Conservation (phyloP, 2,329 filamentous ascomycete genomes). For the Triangularia verruculosa region DNA sequence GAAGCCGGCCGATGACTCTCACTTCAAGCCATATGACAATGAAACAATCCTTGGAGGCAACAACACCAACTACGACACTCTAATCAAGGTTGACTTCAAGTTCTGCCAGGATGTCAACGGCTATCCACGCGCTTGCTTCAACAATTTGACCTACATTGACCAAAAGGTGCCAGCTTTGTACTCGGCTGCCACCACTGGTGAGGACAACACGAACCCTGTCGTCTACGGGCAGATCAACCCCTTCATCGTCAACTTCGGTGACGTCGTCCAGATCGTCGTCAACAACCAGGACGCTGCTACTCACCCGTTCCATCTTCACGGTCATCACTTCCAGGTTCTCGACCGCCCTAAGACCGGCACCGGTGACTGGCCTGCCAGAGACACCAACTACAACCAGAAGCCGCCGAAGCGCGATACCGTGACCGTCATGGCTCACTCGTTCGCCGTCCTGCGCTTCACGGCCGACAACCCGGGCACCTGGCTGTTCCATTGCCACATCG, state of each 20-base stretch:
- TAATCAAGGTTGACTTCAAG: conserved; percentile 53
- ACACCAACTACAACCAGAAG: conserved; percentile 29
- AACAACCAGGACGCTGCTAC: conserved; percentile 48
- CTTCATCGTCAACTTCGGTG: conserved; percentile 38
- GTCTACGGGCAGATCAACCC: conserved; percentile 45
- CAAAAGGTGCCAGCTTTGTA: conserved; percentile 71
- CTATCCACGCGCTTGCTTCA: conserved; percentile 60
- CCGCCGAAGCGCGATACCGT: conserved; percentile 40
- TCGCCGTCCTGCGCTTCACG: conserved; percentile 50
- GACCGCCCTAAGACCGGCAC: conserved; percentile 37
- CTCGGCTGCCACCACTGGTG: conserved; percentile 60
- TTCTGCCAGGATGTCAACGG: conserved; percentile 62
- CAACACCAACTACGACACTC: conserved; percentile 48
- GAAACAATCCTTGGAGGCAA: conserved; percentile 39
- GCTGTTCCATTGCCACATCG: conserved; percentile 58
- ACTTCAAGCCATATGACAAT: conserved; percentile 55
- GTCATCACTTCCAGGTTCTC: conserved; percentile 55
- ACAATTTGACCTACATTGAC: conserved; percentile 63
- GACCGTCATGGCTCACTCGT: conserved; percentile 40
- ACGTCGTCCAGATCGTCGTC: conserved; percentile 46
- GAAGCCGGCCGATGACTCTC: conserved; percentile 60
- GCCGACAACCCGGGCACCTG: conserved; percentile 54
- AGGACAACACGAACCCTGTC: conserved; percentile 39
- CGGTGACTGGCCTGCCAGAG: conserved; percentile 37
- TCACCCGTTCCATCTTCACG: conserved; percentile 55